Conservation (phyloP, 1,139 yeast species). For the Petasospora fabianii region DNA sequence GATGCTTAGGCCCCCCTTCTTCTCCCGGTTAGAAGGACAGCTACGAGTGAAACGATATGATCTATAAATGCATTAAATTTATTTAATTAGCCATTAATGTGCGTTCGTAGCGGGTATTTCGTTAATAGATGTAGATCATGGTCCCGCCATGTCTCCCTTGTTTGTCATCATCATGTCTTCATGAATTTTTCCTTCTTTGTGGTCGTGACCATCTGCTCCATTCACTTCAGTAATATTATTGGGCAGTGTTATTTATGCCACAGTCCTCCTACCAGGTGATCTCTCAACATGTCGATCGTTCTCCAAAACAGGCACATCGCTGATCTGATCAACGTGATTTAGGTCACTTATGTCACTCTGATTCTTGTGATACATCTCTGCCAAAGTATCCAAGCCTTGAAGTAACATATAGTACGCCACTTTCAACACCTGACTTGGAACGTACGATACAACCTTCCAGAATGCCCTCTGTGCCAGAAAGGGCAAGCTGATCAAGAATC, state of each 20-base stretch:
- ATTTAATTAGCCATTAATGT: too few species aligned
- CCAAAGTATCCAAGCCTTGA: slow-evolving; percentile 12
- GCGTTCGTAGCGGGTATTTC: neutral
- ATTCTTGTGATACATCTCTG: slow-evolving; percentile 9
- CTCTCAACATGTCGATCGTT: too few species aligned
- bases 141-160: too few species aligned
- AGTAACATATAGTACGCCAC: slow-evolving; percentile 11
- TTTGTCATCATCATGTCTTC: neutral
- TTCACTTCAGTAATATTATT: too few species aligned
- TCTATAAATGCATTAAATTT: neutral
- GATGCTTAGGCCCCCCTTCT: too few species aligned
- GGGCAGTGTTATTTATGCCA: too few species aligned
- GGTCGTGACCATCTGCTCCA: too few species aligned
- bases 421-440: slow-evolving; percentile 17
- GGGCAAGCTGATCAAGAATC: slow-evolving; percentile 12
- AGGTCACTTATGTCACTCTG: slow-evolving; percentile 1
- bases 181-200: neutral
- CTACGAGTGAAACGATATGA: neutral
- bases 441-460: slow-evolving; percentile 15
- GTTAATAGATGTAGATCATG: neutral
- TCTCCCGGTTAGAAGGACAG: too few species aligned
- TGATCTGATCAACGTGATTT: neutral
- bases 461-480: slow-evolving; percentile 6
- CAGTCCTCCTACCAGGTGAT: too few species aligned
- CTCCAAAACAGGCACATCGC: neutral